Evolutionary conservation across 2,329 filamentous ascomycete genomes (phyloP).

Genomic region (Cladosporium sp.): DNA sequence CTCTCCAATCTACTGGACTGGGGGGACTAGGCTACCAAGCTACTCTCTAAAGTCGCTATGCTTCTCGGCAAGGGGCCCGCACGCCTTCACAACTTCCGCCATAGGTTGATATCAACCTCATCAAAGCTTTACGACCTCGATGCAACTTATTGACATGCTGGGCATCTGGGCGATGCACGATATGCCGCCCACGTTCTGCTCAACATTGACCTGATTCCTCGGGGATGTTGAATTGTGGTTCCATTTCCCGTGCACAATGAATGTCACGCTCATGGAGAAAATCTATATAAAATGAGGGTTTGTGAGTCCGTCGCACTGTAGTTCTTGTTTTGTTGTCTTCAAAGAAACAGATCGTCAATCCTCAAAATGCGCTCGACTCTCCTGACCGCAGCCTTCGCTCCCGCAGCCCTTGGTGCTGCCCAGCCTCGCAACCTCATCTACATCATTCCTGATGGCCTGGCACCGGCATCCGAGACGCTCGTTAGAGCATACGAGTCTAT

Average conservation of each 20-base stretch:
- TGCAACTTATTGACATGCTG: background rate
- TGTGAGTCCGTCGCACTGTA: too few species aligned
- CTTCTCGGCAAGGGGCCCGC: too few species aligned
- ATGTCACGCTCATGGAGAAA: too few species aligned
- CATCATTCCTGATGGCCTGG: slow-evolving; percentile 17
- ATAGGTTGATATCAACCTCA: too few species aligned
- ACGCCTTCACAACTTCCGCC: too few species aligned
- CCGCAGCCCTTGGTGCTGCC: background rate
- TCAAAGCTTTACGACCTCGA: too few species aligned
- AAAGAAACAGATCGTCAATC: background rate
- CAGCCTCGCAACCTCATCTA: slow-evolving; percentile 15
- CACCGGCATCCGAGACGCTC: slow-evolving; percentile 12
- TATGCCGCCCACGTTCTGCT: background rate
- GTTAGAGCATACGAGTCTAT: slow-evolving; percentile 13
- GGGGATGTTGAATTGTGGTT: background rate
- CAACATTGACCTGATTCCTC: background rate
- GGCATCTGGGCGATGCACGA: background rate
- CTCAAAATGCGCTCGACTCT: background rate
- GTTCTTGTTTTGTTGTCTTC: background rate
- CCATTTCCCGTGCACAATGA: background rate
- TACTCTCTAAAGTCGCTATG: too few species aligned
- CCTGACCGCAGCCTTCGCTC: background rate
- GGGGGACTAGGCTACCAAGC: too few species aligned
- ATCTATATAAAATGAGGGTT: background rate
- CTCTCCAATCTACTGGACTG: too few species aligned